A percentile compares a stretch with the other conserved stretches of the same genome.
phyloP scores from a whole-genome alignment of 441 rosid species.

The Brassica hybrid region DNA sequence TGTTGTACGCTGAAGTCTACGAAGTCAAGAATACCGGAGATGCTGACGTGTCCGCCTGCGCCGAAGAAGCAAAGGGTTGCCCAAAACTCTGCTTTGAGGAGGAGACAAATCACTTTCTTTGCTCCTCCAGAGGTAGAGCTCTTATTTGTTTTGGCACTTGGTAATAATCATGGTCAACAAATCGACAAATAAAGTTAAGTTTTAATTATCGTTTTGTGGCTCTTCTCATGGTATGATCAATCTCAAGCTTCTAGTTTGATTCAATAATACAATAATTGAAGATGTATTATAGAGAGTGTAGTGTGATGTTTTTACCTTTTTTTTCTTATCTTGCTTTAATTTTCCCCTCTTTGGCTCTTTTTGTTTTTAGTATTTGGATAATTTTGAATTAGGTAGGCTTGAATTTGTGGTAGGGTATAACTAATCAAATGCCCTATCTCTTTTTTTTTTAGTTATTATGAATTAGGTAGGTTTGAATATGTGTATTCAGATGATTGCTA shows the following conservation, averaged over 20 bases:
- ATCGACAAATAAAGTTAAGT: slow-evolving; percentile 28
- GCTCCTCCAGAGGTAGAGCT: slow-evolving; percentile 87
- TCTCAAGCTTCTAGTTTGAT: slow-evolving; percentile 22
- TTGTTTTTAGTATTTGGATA: neutral
- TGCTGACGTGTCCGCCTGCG: slow-evolving; percentile 87
- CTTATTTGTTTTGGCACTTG: slow-evolving; percentile 66
- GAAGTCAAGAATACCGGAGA: slow-evolving; percentile 72
- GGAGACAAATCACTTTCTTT: slow-evolving; percentile 79
- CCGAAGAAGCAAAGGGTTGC: slow-evolving; percentile 75
- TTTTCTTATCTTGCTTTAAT: neutral
- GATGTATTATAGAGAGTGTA: slow-evolving; percentile 31
- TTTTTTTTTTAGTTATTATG: neutral
- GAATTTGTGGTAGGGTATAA: slow-evolving; percentile 35
- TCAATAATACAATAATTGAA: slow-evolving; percentile 29
- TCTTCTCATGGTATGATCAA: slow-evolving; percentile 3
- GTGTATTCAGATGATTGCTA: slow-evolving; percentile 20
- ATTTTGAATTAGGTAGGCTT: slow-evolving; percentile 35
- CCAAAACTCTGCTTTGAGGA: slow-evolving; percentile 51
- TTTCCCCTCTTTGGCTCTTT: neutral
- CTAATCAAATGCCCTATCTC: slow-evolving; percentile 20
- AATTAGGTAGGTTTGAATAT: neutral
- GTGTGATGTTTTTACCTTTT: slow-evolving; percentile 29
- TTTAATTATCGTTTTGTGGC: slow-evolving; percentile 44
- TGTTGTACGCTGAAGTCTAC: slow-evolving; percentile 82
- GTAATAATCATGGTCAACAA: slow-evolving; percentile 30